Base-by-base conservation (phyloP, 176 grass and related monocot genomes). In the Olyra latifolia region DNA sequence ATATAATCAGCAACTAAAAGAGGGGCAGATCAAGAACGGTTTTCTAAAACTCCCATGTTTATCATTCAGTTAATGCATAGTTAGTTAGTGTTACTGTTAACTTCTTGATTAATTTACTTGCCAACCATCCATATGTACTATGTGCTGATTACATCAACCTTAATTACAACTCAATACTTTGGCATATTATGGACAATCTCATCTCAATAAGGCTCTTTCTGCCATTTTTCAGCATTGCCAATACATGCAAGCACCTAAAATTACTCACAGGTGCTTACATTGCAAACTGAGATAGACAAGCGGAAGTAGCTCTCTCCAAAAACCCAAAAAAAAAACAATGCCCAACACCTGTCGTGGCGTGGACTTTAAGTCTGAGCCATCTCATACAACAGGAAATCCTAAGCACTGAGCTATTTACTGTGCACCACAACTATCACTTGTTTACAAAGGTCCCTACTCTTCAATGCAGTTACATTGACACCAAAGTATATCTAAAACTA, bases 161-260 rank as follows among this genome's bases (percentile, higher is more conserved):
- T 59, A 68, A 17, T 62, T 69, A 52, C 22, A 68, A 9, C 5
- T 53, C 25, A 16, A 69, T 4, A 27, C 14, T 53, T 28, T 41
- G 44, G 47, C 12, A 75, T 35, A 75, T 41, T 75, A 61, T 5
- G 30, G 24, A 16, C 35, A 61, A 47, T 16, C 20, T 48, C 58
- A 2, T 53, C 44, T 20, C 28, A 28, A 17, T 39, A 22, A 61
- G 11, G 17, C 3, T 28, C 70, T 72, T 41, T 58, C 27, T 49
- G 12, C 43, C 62, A 79, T 32, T 46, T 57, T 45, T 38, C 38
- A 57, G 40, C 75, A 75, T 20, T 67, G 22, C 66, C 13, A 74
- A 62, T 48, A 73, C 10, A 73, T 24, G 25, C 32, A 67, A 48
- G 62, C 57, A 7, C 14, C 54, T 61, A 11, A 27, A 59, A 76